phyloP scores from a whole-genome alignment of 768 basidiomycete genomes.

The Lentinula edodes region DNA sequence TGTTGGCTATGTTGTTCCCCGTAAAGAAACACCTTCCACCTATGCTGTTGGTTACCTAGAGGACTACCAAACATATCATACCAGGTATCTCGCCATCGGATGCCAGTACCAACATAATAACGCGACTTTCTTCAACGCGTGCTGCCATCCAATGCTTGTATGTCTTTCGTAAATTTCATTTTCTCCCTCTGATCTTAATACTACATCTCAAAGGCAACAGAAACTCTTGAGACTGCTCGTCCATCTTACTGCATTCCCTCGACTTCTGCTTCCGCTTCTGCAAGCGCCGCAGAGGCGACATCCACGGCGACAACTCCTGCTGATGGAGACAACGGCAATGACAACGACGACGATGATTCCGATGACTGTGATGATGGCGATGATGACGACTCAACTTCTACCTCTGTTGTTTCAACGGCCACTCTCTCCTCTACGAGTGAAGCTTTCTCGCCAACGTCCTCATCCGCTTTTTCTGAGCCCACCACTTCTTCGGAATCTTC shows the following conservation, averaged over 20 bases:
- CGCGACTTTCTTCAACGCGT: conserved; percentile 51
- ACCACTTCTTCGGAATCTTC: conserved; percentile 5
- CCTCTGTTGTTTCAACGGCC: conserved; percentile 11
- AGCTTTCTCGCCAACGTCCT: conserved; percentile 1
- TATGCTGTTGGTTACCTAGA: conserved; percentile 46
- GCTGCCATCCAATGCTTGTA: conserved; percentile 70
- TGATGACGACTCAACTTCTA: conserved; percentile 10
- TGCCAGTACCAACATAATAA: conserved; percentile 44
- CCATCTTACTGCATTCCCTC: conserved; percentile 50
- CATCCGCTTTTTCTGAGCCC: conserved; percentile 2
- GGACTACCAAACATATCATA: conserved; percentile 52
- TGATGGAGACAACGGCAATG: conserved; percentile 27
- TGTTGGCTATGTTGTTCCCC: conserved; percentile 34
- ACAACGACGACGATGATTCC: conserved; percentile 24
- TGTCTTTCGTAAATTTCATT: conserved; percentile 11
- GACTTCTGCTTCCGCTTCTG: conserved; percentile 19
- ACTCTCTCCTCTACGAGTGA: conserved; percentile 12
- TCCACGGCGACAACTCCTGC: conserved; percentile 20
- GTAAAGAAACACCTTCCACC: conserved; percentile 21
- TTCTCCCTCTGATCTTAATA: not conserved
- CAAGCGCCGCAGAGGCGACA: conserved; percentile 19
- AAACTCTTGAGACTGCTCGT: conserved; percentile 41
- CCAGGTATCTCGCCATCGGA: conserved; percentile 53
- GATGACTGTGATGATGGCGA: conserved; percentile 19
- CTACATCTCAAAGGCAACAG: conserved; percentile 32